Conservation (phyloP, 805 yeast genomes). For the Cyberlindnera meyerae region DNA sequence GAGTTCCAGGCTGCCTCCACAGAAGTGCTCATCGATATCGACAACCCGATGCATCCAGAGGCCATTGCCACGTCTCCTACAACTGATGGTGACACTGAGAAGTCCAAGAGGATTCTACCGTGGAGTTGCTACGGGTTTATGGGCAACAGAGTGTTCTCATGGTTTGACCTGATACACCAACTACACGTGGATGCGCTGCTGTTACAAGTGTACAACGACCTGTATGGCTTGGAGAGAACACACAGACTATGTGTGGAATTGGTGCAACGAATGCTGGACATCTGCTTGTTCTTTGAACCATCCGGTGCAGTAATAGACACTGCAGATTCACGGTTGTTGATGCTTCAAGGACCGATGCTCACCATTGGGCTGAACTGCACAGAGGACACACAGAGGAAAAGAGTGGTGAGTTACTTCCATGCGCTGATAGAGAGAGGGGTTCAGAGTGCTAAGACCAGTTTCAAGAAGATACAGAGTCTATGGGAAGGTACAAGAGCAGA, state of each 20-base stretch:
- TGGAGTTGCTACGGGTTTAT: slow-evolving; percentile 22
- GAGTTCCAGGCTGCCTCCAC: slow-evolving; percentile 22
- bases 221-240: slow-evolving; percentile 29
- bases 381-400: slow-evolving; percentile 9
- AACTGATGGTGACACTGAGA: neutral
- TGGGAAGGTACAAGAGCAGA: slow-evolving; percentile 20
- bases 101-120: slow-evolving; percentile 10
- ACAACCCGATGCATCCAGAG: slow-evolving; percentile 21
- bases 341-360: slow-evolving; percentile 24
- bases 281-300: slow-evolving; percentile 18
- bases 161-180: slow-evolving; percentile 28
- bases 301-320: slow-evolving; percentile 5
- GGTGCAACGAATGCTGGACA: slow-evolving; percentile 15
- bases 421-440: slow-evolving; percentile 16
- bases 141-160: slow-evolving; percentile 17
- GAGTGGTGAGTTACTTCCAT: slow-evolving; percentile 15
- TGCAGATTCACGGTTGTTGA: slow-evolving; percentile 18
- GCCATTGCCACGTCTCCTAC: no score
- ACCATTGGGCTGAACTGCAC: slow-evolving; percentile 17
- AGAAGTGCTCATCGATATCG: slow-evolving; percentile 10
- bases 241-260: slow-evolving; percentile 17
- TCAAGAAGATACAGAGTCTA: slow-evolving; percentile 13
- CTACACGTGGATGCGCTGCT: slow-evolving; percentile 33
- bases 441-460: slow-evolving; percentile 18
- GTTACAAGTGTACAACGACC: slow-evolving; percentile 30